These are phyloP conservation scores for Cercospora sp. DNA, from an alignment of 2,329 filamentous ascomycete species.

Conservation along the genomic window DNA sequence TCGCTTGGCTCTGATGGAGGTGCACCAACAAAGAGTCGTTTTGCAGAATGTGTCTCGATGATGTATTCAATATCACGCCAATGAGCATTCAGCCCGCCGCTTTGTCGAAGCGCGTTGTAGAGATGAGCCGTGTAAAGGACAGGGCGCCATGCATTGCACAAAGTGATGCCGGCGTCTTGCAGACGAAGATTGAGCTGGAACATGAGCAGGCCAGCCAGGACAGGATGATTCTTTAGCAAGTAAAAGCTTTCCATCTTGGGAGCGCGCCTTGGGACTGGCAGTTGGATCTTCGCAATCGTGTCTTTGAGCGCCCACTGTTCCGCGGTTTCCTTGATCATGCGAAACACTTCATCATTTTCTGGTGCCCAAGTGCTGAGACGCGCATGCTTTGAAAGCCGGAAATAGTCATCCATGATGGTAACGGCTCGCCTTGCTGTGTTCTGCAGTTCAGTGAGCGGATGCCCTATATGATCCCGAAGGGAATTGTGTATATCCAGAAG, in stretches of 20 bases:
- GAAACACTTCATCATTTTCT: background rate
- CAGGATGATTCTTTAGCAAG: background rate
- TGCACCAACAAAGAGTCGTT: background rate
- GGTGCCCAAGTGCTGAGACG: background rate
- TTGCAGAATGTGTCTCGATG: background rate
- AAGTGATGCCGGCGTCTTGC: background rate
- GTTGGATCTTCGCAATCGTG: background rate
- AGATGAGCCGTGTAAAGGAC: background rate
- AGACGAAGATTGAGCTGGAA: background rate
- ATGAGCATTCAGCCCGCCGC: background rate
- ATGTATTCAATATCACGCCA: background rate
- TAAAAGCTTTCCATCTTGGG: background rate
- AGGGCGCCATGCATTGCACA: background rate
- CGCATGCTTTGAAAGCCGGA: background rate
- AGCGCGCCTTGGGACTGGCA: background rate
- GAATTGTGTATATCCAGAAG: background rate
- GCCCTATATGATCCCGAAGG: background rate
- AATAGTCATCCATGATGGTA: background rate
- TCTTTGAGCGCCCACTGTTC: background rate
- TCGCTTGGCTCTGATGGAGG: background rate
- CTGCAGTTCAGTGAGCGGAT: background rate
- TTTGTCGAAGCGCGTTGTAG: background rate
- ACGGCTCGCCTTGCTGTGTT: background rate
- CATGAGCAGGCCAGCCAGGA: background rate
- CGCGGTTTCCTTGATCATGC: background rate